Base-by-base conservation (phyloP, 1,284 basidiomycete species). In the Tremellales sp. region DNA sequence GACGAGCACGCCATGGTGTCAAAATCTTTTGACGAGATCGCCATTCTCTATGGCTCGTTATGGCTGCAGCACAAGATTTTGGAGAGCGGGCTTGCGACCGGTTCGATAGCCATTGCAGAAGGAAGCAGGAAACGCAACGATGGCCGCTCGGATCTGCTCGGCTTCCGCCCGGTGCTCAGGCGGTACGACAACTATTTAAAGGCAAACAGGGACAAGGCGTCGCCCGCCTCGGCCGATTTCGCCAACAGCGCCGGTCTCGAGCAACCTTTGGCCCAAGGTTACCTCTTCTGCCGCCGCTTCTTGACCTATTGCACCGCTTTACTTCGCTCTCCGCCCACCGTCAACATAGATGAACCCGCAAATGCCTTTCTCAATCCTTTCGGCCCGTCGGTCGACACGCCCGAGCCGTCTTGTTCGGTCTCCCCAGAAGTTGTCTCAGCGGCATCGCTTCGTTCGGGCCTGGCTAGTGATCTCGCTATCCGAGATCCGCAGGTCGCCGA, bases 1-100 rank as follows among this genome's bases (percentile, higher is more conserved):
- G n/a, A n/a, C n/a, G n/a, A n/a, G n/a, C n/a, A n/a, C n/a, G n/a
- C n/a, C n/a, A n/a, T n/a, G n/a, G n/a, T n/a, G 58, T 79, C 21
- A 71, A 73, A 78, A 80, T 17, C 67, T 86, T 84, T 82, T 58
- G 87, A 89, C 72, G 86, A 89, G 58, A 62, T 85, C 3, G 80
- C 84, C 1, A 74, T 85, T 4, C 76, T 81, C 39, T 78, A 78
- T 54, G 77, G 79, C 11, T 67, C 77, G 15, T 70, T 88, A 4
- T 84, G 82, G 79, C 79, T 75, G 0, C 86, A 89, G 60, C 64
- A 82, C 17, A 81, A 85, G 49, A 77, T 87, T 15, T 66, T 87
- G 45, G 75, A 77, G 41, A 83, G 81, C 54, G 87, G 87, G 0
- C 58, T 88, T 12, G 78, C 79, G 0, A 70, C 82, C 21, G 83